phyloP scores from a whole-genome alignment of 176 grass and related monocot genomes.

The Triticum aestivum region IWGSC_CS_RefSeq_v2.1 NC_057807.1:1682836-1683335 shows the following conservation, averaged over 20 bases:
- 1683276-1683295: background rate
- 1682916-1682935: slow-evolving; percentile 68
- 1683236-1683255: background rate
- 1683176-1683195: background rate
- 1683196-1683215: background rate
- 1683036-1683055: slow-evolving; percentile 73
- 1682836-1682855: slow-evolving; percentile 78
- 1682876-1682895: slow-evolving; percentile 42
- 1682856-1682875: slow-evolving; percentile 90
- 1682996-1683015: slow-evolving; percentile 60
- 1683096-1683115: background rate
- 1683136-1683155: background rate
- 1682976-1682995: slow-evolving; percentile 78
- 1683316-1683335: too few species aligned
- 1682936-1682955: slow-evolving; percentile 70
- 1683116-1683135: slow-evolving; percentile 5
- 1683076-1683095: background rate
- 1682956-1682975: slow-evolving; percentile 79
- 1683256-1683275: background rate
- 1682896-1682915: slow-evolving; percentile 55
- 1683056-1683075: slow-evolving; percentile 60
- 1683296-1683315: background rate
- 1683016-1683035: slow-evolving; percentile 95
- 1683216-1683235: background rate
- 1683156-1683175: background rate